Evolutionary conservation across 116 monocot species (phyloP).

Genomic region (Zostera marina): DNA sequence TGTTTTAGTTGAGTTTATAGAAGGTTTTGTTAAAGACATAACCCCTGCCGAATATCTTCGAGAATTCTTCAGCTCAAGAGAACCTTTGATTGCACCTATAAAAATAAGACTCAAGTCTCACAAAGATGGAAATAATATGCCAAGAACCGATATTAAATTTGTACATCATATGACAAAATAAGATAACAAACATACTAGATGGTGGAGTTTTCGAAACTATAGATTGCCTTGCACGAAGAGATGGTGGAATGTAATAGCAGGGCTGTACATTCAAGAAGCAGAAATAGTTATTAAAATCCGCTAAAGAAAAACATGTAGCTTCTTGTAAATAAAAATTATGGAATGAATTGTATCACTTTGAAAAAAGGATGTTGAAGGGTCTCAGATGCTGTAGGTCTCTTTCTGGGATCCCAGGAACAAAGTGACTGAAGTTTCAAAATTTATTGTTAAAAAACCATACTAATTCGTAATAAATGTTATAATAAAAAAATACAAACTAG

Average conservation of each 20-base stretch:
- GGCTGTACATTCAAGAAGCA: conserved; percentile 20
- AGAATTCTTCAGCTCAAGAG: conserved; percentile 29
- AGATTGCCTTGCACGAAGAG: conserved; percentile 24
- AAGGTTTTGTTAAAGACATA: conserved; percentile 19
- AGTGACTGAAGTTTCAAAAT: conserved; percentile 32
- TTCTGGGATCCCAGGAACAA: conserved; percentile 76
- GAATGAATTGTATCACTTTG: conserved; percentile 21
- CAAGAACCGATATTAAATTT: not conserved
- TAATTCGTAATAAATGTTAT: too few species aligned
- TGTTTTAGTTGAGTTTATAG: conserved; percentile 16
- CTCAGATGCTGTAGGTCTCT: conserved; percentile 63
- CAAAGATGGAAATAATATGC: not conserved
- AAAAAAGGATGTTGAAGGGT: conserved; percentile 80
- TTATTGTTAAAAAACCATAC: not conserved
- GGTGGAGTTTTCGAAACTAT: conserved; percentile 31
- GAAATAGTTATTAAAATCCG: not conserved
- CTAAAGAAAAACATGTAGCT: not conserved
- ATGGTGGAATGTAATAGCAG: conserved; percentile 62
- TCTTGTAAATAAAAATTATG: not conserved
- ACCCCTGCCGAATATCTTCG: conserved; percentile 28
- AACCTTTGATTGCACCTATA: conserved; percentile 31
- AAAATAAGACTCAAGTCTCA: not conserved
- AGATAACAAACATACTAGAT: conserved; percentile 27
- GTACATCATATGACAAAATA: not conserved
- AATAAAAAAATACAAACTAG: not conserved